Base-by-base conservation (phyloP, 306 rosid species). In the Cicer bijugum region DNA sequence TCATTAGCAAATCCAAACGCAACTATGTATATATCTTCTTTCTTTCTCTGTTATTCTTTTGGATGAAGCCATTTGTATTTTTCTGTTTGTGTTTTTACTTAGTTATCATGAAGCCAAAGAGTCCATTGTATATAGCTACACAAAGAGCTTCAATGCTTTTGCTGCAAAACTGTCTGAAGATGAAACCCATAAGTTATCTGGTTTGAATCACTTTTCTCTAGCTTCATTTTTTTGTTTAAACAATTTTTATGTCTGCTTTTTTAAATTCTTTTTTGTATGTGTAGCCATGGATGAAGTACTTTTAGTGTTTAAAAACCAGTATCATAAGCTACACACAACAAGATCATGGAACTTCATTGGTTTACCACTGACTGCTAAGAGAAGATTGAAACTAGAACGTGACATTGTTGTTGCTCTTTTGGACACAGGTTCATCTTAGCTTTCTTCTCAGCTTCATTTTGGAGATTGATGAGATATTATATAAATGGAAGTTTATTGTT, bases 261-360 rank as follows among this genome's bases (percentile, higher is more conserved):
- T 4, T 69, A 8, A 67, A 42, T 19, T 7, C 11, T 2, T 15
- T 75, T 64, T 14, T 20, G n/a, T 35, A 45, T 64, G 59, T 66
- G 46, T 42, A 89, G 97, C 77, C 59, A 84, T 80, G 89, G 86
- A 85, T 33, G 80, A 87, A 43, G 96, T 91, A 20, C 60, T 79
- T 2, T 71, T 83, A 47, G 90, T 94, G 83, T 71, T 82, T 43
- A 90, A 71, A 40, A 94, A 88, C 72, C 75, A 1, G 51, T 88
- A 91, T 48, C 89, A 82, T 8, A 80, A 94, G 84, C 84, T 91
- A 15, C 97, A 91, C 72, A 91, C 98, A 20, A 94, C 98, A 69
- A 84, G 84, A 82, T 89, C 98, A 44, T 94, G 97, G 97, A 88
- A 88, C 81, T 94, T 91, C 86, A 72, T 89, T 42, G 97, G 97